Percentiles rank a stretch among this genome's conserved stretches.
Conservation (phyloP, 257 asterid species). For the Paraleonurus japonicus region DNA sequence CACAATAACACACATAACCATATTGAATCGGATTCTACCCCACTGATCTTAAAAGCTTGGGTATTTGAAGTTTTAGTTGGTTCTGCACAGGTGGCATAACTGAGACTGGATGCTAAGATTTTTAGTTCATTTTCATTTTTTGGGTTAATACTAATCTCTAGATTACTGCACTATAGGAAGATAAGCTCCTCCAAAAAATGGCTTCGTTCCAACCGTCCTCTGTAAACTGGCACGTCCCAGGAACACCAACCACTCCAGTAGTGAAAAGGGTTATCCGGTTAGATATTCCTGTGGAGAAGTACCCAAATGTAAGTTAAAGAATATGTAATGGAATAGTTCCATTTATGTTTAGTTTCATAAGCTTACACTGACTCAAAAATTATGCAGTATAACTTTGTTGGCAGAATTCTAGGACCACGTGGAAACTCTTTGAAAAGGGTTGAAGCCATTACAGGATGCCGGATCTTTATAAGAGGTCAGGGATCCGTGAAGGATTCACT, state of each 20-base stretch:
- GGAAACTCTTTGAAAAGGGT: constrained; percentile 82
- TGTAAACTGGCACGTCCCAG: constrained; percentile 58
- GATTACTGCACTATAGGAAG: constrained; percentile 41
- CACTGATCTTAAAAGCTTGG: background rate
- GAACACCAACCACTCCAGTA: constrained; percentile 51
- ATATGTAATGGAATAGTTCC: constrained; percentile 1
- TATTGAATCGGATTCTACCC: background rate
- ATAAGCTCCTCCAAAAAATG: constrained; percentile 55
- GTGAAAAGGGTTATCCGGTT: constrained; percentile 72
- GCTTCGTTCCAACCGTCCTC: constrained; percentile 54
- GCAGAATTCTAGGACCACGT: constrained; percentile 80
- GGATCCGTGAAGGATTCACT: constrained; percentile 80
- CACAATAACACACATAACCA: background rate
- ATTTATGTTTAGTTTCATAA: background rate
- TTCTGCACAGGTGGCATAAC: background rate
- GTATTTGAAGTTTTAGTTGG: constrained; percentile 4
- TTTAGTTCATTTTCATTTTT: background rate
- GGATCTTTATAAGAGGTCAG: constrained; percentile 69
- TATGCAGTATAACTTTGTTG: constrained; percentile 78
- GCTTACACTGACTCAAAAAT: constrained; percentile 28
- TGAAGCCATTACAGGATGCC: constrained; percentile 78
- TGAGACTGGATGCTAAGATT: background rate
- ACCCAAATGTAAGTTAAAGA: constrained; percentile 58
- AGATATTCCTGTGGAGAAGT: constrained; percentile 77
- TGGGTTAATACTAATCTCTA: background rate